phyloP scores from a whole-genome alignment of 2,329 filamentous ascomycete species.

The Aspergillus sp. region DNA sequence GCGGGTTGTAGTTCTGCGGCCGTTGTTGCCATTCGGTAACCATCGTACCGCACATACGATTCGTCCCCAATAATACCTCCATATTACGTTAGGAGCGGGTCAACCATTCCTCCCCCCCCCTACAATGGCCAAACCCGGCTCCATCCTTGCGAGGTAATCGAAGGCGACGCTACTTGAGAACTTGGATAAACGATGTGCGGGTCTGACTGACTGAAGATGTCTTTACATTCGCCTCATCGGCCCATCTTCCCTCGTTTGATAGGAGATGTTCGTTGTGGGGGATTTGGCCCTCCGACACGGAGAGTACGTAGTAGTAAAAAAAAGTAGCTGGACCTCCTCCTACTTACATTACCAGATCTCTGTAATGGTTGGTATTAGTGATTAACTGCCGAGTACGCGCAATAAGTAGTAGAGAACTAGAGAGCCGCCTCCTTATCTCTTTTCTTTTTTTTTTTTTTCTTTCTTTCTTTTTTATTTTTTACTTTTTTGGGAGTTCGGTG shows the following conservation, averaged over 20 bases:
- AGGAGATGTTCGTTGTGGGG: slow-evolving; percentile 5
- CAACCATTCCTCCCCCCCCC: neutral
- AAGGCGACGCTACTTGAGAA: slow-evolving; percentile 5
- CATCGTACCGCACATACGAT: slow-evolving; percentile 4
- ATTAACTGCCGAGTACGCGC: slow-evolving; percentile 1
- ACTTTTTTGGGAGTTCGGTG: neutral
- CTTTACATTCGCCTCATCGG: slow-evolving; percentile 2
- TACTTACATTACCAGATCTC: neutral
- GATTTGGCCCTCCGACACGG: neutral
- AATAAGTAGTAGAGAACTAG: slow-evolving; percentile 10
- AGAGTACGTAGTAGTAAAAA: too few species aligned
- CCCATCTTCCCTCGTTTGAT: neutral
- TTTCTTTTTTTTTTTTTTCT: slow-evolving; percentile 5
- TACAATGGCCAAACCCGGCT: slow-evolving; percentile 8
- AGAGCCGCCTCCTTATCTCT: slow-evolving; percentile 14
- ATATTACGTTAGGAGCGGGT: slow-evolving; percentile 3
- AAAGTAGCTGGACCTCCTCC: too few species aligned
- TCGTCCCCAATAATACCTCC: slow-evolving; percentile 7
- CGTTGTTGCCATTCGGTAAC: slow-evolving; percentile 1
- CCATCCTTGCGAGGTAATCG: slow-evolving; percentile 7
- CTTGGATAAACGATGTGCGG: slow-evolving; percentile 4
- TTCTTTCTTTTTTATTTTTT: slow-evolving; percentile 7
- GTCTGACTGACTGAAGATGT: slow-evolving; percentile 3
- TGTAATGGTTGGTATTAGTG: slow-evolving; percentile 8
- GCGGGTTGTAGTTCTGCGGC: slow-evolving; percentile 5